These are phyloP conservation scores for Rhododendron simsii DNA, from an alignment of 148 eudicot genomes.

Conservation along the genomic window DNA sequence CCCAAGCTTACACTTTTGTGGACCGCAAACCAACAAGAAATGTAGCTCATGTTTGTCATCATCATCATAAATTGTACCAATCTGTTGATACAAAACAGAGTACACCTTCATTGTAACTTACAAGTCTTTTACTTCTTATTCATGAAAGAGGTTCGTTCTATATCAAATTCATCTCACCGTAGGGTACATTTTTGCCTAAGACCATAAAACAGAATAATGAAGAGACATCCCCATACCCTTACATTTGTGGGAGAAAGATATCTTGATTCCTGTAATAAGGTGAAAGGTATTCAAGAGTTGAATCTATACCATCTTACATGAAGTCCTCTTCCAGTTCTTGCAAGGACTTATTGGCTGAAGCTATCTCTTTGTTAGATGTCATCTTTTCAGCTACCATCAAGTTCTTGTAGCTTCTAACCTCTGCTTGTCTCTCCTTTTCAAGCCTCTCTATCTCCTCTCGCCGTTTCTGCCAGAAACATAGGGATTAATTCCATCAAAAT, in stretches of 20 bases:
- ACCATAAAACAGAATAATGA: conserved; percentile 8
- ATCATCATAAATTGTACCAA: background rate
- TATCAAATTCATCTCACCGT: conserved; percentile 7
- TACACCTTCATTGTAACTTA: background rate
- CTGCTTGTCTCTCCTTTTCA: conserved; percentile 89
- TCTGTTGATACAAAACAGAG: background rate
- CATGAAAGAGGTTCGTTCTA: background rate
- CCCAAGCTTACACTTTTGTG: background rate
- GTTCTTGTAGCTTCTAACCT: conserved; percentile 91
- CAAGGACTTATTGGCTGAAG: conserved; percentile 69
- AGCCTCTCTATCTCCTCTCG: conserved; percentile 87
- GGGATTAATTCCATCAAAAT: background rate
- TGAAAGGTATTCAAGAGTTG: background rate
- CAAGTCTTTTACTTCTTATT: background rate
- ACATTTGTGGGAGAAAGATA: background rate
- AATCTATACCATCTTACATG: conserved; percentile 42
- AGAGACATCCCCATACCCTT: background rate
- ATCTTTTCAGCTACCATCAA: conserved; percentile 94
- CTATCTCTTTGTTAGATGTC: conserved; percentile 96
- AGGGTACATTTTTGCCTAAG: background rate
- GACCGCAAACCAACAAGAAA: background rate
- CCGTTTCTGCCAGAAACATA: conserved; percentile 55
- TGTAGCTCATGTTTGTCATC: conserved; percentile 7
- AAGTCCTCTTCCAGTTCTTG: conserved; percentile 98
- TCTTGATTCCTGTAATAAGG: conserved; percentile 9